Conservation (phyloP, 768 basidiomycete genomes). For the Plicaturopsis crispa region DNA sequence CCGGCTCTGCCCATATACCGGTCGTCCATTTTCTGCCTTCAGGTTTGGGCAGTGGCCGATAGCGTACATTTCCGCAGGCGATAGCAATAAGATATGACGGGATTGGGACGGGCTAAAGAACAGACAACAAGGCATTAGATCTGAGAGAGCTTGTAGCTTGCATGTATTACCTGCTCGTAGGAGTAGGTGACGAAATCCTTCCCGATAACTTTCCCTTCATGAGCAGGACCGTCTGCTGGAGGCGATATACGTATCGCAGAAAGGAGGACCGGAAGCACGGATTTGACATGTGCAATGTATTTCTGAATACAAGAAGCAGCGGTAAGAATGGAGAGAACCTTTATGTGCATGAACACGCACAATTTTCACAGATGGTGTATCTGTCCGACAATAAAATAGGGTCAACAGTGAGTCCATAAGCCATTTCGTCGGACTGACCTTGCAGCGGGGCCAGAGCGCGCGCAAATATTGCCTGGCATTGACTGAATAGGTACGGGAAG, state of each 20-base stretch:
- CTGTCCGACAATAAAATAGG: constrained; percentile 24
- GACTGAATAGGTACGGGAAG: constrained; percentile 86
- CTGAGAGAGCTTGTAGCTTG: neutral
- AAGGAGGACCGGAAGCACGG: constrained; percentile 79
- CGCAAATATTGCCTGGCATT: constrained; percentile 89
- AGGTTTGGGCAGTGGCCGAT: constrained; percentile 52
- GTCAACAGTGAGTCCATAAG: neutral
- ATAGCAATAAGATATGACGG: constrained; percentile 92
- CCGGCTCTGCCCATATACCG: constrained; percentile 91
- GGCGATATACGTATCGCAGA: constrained; percentile 81
- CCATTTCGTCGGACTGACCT: constrained; percentile 29
- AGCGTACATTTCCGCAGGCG: constrained; percentile 76
- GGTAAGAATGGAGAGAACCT: neutral
- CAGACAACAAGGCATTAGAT: neutral
- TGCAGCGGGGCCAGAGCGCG: constrained; percentile 75
- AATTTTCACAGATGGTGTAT: constrained; percentile 83
- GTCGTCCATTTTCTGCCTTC: constrained; percentile 68
- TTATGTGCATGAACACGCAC: constrained; percentile 28
- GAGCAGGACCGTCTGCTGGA: constrained; percentile 56
- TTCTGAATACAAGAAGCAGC: constrained; percentile 53
- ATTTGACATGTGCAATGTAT: constrained; percentile 75
- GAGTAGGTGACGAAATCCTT: constrained; percentile 66
- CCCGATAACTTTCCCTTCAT: constrained; percentile 69
- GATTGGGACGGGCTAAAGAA: constrained; percentile 66
- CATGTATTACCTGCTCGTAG: constrained; percentile 58